Evolutionary conservation across 169 alveolate species (phyloP), one percentile per base, ranked within the genome.

Genomic region (Plasmodium vinckei): DNA sequence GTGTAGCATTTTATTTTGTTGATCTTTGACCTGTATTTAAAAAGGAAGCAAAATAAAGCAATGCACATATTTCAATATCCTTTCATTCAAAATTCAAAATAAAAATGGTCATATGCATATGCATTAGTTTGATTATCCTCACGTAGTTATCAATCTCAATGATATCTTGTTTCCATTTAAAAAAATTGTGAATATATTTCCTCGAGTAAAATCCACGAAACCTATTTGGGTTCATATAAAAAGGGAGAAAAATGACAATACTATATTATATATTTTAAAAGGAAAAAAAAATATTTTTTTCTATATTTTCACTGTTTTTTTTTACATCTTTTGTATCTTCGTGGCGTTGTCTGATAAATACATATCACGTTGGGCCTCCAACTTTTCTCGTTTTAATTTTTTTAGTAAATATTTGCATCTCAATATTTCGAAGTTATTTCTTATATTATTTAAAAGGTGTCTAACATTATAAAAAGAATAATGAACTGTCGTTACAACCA

Each of bases 121-220:
- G 42, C 42, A 33, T 5, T 33, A 33, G 42, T 4, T 33, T 33
- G 39, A 27, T 33, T 33, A 3, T 49, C 56, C 64, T 25, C 27
- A 79, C 89, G 17, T 79, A 44, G 5, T 42, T 68, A 21, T 79
- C 79, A 15, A 79, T 65, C 67, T 79, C 89, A 61, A 65, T 51
- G 33, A 79, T 79, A 33, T 79, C 56, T 56, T 46, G 54, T 68
- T 79, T 79, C 39, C 89, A 53, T 79, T 57, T 79, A 79, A 53
- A 79, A 70, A 49, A 79, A 70, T 79, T 79, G 70, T 79, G 89
- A 19, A 79, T 54, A 46, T 79, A 79, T 79, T 79, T 79, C 71
- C 89, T 79, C 25, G 89, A 79, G 42, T 65, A 79, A 19, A 17
- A 79, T 17, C 89, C 89, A 23, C 89, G 65, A 56, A 65, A 79